Evolutionary conservation across 2,329 filamentous ascomycete species (phyloP).

Genomic region (Colletotrichum gloeosporioides): DNA sequence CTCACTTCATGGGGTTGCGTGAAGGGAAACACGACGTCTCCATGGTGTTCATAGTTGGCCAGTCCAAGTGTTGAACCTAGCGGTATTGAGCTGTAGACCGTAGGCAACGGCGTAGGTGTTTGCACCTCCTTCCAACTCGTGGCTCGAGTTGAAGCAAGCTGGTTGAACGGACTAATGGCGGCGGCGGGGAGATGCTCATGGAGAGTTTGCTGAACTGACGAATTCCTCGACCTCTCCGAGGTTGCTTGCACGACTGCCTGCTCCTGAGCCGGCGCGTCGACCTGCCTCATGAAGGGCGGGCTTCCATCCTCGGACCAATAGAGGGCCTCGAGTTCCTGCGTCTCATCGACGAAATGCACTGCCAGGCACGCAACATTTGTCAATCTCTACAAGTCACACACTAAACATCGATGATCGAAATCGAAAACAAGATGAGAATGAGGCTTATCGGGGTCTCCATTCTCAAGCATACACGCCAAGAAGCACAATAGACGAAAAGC

Average conservation of each 20-base stretch:
- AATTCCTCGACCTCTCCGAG: neutral
- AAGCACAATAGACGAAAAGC: neutral
- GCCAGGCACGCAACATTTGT: neutral
- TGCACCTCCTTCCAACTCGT: conserved; percentile 15
- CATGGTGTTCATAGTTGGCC: conserved; percentile 16
- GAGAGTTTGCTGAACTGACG: neutral
- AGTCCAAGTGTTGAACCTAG: neutral
- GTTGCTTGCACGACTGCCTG: neutral
- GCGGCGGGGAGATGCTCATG: neutral
- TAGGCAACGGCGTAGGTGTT: neutral
- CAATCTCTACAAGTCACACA: neutral
- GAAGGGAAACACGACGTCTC: conserved; percentile 24
- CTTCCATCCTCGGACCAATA: conserved; percentile 7
- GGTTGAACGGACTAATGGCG: neutral
- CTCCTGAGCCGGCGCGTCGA: neutral
- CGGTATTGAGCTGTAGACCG: neutral
- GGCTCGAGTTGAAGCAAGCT: neutral
- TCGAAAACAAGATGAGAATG: neutral
- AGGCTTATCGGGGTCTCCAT: neutral
- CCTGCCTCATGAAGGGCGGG: neutral
- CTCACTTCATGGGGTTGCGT: conserved; percentile 25
- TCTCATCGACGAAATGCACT: conserved; percentile 15
- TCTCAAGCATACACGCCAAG: neutral
- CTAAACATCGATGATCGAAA: neutral
- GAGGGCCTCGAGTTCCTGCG: conserved; percentile 12